These are phyloP conservation scores for Penicillium sp. DNA, from an alignment of 2,329 filamentous ascomycete genomes.

Conservation along the genomic window DNA sequence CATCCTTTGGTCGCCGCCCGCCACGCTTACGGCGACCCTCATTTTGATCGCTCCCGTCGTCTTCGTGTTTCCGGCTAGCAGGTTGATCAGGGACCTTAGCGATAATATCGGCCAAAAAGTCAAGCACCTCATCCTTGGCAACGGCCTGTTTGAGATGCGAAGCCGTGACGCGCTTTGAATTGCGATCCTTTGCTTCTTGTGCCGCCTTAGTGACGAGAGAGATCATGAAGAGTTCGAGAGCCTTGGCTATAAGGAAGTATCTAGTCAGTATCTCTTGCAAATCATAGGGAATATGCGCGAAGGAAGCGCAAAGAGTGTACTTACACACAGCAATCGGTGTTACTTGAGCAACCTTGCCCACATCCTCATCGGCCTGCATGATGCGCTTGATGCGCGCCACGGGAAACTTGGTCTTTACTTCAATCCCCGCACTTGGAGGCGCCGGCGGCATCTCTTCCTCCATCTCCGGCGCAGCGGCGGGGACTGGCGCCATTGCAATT, in stretches of 20 bases:
- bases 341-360: conserved; percentile 96
- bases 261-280: conserved; percentile 20
- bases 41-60: conserved; percentile 47
- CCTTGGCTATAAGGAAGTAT: conserved; percentile 62
- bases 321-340: conserved; percentile 86
- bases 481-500: conserved; percentile 25
- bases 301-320: conserved; percentile 24
- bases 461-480: conserved; percentile 7
- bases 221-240: conserved; percentile 97
- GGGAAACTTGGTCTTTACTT: conserved; percentile 92
- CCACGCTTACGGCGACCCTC: conserved; percentile 49
- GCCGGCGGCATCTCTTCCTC: conserved; percentile 7
- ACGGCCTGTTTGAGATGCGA: conserved; percentile 90
- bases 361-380: conserved; percentile 98
- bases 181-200: conserved; percentile 74
- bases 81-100: conserved; percentile 72
- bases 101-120: conserved; percentile 90
- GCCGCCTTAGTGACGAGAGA: conserved; percentile 86
- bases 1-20: conserved; percentile 41
- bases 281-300: not conserved
- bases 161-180: conserved; percentile 84
- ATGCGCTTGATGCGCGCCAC: conserved; percentile 97
- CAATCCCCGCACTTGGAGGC: conserved; percentile 54
- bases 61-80: conserved; percentile 43
- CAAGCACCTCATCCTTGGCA: conserved; percentile 83